Evolutionary conservation across 2,329 filamentous ascomycete species (phyloP).

Genomic region (Colletotrichum higginsianum): DNA sequence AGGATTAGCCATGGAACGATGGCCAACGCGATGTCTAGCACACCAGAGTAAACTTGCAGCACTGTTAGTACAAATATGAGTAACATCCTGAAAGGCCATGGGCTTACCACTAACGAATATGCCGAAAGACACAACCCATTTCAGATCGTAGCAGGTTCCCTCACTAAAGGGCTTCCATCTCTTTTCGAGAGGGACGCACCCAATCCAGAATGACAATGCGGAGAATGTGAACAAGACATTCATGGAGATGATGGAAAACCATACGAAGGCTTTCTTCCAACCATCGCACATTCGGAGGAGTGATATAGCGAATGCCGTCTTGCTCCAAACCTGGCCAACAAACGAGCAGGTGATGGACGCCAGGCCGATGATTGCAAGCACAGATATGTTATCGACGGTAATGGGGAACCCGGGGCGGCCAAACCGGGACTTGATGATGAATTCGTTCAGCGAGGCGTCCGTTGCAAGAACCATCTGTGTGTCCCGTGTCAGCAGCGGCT

Average conservation of each 20-base stretch:
- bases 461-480: slow-evolving; percentile 19
- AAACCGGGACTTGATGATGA: slow-evolving; percentile 39
- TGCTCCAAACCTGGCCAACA: slow-evolving; percentile 54
- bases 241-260: slow-evolving; percentile 51
- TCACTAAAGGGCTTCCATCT: slow-evolving; percentile 41
- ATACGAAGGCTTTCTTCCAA: slow-evolving; percentile 48
- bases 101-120: slow-evolving; percentile 37
- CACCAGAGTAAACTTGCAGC: slow-evolving; percentile 46
- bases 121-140: slow-evolving; percentile 36
- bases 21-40: slow-evolving; percentile 56
- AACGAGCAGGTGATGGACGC: slow-evolving; percentile 49
- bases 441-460: slow-evolving; percentile 37
- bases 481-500: neutral
- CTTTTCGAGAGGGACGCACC: slow-evolving; percentile 44
- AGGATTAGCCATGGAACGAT: slow-evolving; percentile 55
- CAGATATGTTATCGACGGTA: slow-evolving; percentile 12
- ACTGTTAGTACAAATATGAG: neutral
- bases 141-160: slow-evolving; percentile 35
- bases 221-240: slow-evolving; percentile 45
- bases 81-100: neutral
- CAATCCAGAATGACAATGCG: slow-evolving; percentile 45
- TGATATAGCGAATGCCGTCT: slow-evolving; percentile 57
- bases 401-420: slow-evolving; percentile 34
- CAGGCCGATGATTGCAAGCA: slow-evolving; percentile 39
- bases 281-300: slow-evolving; percentile 50